Evolutionary conservation across 805 yeast genomes (phyloP).

Genomic region (Yamadazyma paraphyllophila): DNA sequence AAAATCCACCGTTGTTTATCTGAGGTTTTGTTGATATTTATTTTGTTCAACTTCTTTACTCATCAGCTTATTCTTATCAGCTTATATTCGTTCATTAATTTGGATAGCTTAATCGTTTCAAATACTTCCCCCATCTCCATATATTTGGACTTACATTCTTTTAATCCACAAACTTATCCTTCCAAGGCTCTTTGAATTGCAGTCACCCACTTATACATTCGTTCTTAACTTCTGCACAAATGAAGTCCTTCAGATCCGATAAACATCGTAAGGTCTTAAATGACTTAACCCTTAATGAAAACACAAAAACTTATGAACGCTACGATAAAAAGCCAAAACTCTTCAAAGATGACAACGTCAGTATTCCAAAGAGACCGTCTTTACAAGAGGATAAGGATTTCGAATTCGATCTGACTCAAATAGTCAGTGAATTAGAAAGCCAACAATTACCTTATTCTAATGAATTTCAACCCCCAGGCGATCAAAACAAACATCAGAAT

Average conservation of each 20-base stretch:
- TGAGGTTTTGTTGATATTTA: not conserved
- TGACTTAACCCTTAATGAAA: slow-evolving; percentile 28
- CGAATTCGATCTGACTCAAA: slow-evolving; percentile 9
- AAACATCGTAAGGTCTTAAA: slow-evolving; percentile 26
- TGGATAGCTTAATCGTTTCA: too few species aligned
- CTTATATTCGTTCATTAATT: not conserved
- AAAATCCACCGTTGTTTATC: not conserved
- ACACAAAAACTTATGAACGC: slow-evolving; percentile 14
- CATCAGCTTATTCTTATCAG: too few species aligned
- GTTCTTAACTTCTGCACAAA: slow-evolving; percentile 1
- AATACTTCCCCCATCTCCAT: too few species aligned
- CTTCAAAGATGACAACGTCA: slow-evolving; percentile 1
- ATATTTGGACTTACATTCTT: too few species aligned
- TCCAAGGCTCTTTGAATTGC: slow-evolving; percentile 2
- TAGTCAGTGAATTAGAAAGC: slow-evolving; percentile 6
- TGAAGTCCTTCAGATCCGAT: slow-evolving; percentile 13
- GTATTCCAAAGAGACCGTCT: not conserved
- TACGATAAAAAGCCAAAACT: slow-evolving; percentile 15
- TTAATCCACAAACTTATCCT: not conserved
- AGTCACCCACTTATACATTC: slow-evolving; percentile 1
- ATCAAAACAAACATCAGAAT: not conserved
- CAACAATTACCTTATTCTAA: slow-evolving; percentile 3
- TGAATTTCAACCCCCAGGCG: not conserved
- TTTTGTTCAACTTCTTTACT: not conserved
- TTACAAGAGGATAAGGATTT: slow-evolving; percentile 5